Percentiles rank a stretch among this genome's conserved stretches.
These are phyloP conservation scores for Gossypium trilobum DNA, from an alignment of 441 rosid genomes.

Conservation along the genomic window DNA sequence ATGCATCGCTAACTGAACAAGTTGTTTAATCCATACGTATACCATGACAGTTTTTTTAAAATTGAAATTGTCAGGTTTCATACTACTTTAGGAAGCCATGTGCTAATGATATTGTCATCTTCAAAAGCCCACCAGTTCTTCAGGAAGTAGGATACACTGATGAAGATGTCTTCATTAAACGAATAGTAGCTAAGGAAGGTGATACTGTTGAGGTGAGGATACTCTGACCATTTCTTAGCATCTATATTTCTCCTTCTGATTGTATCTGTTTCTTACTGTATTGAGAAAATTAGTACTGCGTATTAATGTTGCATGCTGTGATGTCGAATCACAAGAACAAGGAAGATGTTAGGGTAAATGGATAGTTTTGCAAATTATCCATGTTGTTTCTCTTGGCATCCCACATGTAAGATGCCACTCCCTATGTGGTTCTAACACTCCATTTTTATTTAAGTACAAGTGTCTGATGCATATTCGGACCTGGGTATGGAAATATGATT, in stretches of 20 bases:
- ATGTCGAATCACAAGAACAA: not conserved
- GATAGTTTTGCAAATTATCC: not conserved
- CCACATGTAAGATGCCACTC: not conserved
- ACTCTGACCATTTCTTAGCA: not conserved
- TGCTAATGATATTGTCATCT: constrained; percentile 81
- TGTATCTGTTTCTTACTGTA: not conserved
- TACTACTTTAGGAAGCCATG: constrained; percentile 90
- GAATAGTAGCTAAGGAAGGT: constrained; percentile 84
- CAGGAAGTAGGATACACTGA: constrained; percentile 87
- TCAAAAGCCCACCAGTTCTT: constrained; percentile 86
- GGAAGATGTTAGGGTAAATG: not conserved
- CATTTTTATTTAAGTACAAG: too few species aligned
- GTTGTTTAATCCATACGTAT: not conserved
- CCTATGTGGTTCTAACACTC: too few species aligned
- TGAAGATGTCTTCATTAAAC: constrained; percentile 81
- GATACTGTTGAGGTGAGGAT: constrained; percentile 70
- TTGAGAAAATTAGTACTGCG: not conserved
- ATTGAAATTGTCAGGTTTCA: constrained; percentile 47
- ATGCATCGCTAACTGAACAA: not conserved
- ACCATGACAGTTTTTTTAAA: constrained; percentile 1
- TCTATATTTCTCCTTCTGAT: not conserved
- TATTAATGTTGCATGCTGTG: not conserved
- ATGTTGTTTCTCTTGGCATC: not conserved
- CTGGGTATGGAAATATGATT: not conserved
- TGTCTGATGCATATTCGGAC: not conserved